Conservation (phyloP, 1,284 basidiomycete genomes). For the Cutaneotrichosporon curvatum region DNA sequence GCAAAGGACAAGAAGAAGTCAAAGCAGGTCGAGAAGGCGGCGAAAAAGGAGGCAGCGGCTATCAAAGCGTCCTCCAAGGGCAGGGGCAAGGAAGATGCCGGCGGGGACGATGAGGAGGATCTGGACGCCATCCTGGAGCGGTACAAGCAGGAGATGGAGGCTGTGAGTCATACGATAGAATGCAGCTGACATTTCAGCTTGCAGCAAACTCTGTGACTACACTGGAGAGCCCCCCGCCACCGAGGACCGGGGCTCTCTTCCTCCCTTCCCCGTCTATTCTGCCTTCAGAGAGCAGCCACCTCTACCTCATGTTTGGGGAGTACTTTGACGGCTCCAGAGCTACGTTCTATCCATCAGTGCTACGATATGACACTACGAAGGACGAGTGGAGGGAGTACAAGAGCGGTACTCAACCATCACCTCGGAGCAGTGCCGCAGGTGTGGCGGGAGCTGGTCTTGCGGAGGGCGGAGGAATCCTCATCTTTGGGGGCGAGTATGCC, state of each 20-base stretch:
- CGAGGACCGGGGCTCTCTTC: constrained; percentile 71
- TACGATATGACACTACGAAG: constrained; percentile 41
- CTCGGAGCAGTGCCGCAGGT: constrained; percentile 74
- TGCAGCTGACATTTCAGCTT: constrained; percentile 66
- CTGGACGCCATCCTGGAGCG: constrained; percentile 69
- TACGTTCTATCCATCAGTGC: constrained; percentile 19
- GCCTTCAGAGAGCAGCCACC: constrained; percentile 58
- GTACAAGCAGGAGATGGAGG: constrained; percentile 19
- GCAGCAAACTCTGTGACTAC: constrained; percentile 54
- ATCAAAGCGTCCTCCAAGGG: constrained; percentile 45
- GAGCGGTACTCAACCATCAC: constrained; percentile 73
- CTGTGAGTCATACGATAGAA: constrained; percentile 48
- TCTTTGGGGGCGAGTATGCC: constrained; percentile 83
- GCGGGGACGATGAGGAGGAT: constrained; percentile 65
- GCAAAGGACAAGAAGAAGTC: constrained; percentile 66
- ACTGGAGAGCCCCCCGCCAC: constrained; percentile 55
- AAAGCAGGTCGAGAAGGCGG: constrained; percentile 51
- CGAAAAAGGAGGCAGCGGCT: constrained; percentile 60
- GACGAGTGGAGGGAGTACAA: constrained; percentile 82
- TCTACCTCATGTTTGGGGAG: constrained; percentile 69
- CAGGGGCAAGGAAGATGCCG: constrained; percentile 47
- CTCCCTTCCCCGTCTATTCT: constrained; percentile 55
- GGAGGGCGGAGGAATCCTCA: constrained; percentile 72
- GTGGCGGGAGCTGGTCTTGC: constrained; percentile 56
- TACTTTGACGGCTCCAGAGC: constrained; percentile 78